Base-by-base conservation (phyloP, 179 eudicot genomes). In the Beta corolliflora region DNA sequence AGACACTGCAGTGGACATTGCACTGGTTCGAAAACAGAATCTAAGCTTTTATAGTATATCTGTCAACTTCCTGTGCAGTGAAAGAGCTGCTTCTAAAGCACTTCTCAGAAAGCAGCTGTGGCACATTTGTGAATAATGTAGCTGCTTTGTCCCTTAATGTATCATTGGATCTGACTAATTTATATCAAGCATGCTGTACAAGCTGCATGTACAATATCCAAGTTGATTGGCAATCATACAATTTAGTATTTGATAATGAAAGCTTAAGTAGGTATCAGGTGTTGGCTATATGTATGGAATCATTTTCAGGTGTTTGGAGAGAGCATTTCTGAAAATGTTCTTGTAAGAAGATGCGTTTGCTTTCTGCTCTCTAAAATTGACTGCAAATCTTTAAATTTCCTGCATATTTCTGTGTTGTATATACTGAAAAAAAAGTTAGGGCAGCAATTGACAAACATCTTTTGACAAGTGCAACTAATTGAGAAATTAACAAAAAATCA, bases 391-490 rank as follows among this genome's bases (percentile, higher is more conserved):
- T 9, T 25, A 59, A 44, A 46, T 61, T 11, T 36, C 1, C 67
- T 25, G 55, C 25, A n/a, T 55, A 67, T 75, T 16, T 75, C 50
- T 59, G 25, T 74, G 45, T 73, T 54, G 58, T 29, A 19, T 21
- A 75, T 56, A 48, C 63, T 82, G 66, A n/a, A 19, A 77, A 63
- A 25, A 64, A 71, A 72, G 11, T 54, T 23, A 36, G 59, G 60
- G 48, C 25, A 31, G 68, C 13, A 60, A 44, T 41, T 44, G 76
- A 53, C 76, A 6, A 52, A 72, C 56, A 6, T 60, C 23, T 31
- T 73, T 14, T 61, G 53, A 21, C 12, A 29, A 15, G 59, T 72
- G 75, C 18, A n/a, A 71, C 11, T 7, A 71, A 21, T 12, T 36
- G 80, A 31, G 55, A 55, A 44, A 36, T 5, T 3, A n/a, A 69